A percentile compares a stretch with the other conserved stretches of the same genome.
Evolutionary conservation across 2,329 filamentous ascomycete species (phyloP).

Genomic region (Fusarium goolgardi): DNA sequence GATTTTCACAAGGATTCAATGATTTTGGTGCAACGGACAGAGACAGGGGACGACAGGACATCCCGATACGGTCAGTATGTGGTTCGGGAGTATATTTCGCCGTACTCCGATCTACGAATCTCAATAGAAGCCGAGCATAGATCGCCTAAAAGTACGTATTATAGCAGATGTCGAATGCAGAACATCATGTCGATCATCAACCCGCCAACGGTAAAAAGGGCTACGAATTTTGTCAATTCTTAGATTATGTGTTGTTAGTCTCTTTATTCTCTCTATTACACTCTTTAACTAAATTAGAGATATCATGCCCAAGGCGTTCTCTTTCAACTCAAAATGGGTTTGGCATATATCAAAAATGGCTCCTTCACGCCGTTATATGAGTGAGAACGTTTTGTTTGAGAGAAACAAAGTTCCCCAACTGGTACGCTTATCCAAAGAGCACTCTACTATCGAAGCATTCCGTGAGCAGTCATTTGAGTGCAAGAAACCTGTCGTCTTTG

Average conservation of each 20-base stretch:
- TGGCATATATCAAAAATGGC: constrained; percentile 30
- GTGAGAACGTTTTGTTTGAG: background rate
- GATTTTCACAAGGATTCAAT: constrained; percentile 29
- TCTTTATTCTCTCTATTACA: background rate
- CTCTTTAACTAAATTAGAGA: background rate
- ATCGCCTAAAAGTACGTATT: background rate
- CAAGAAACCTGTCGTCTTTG: constrained; percentile 62
- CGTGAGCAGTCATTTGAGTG: constrained; percentile 63
- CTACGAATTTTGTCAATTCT: background rate
- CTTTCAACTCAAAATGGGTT: constrained; percentile 26
- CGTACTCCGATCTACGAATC: constrained; percentile 35
- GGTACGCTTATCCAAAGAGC: background rate
- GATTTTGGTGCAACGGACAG: constrained; percentile 33
- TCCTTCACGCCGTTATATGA: constrained; percentile 8
- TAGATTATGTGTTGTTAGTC: background rate
- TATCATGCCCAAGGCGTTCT: constrained; percentile 28
- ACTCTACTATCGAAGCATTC: constrained; percentile 59
- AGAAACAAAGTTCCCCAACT: constrained; percentile 8
- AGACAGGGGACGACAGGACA: background rate
- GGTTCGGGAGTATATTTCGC: constrained; percentile 43
- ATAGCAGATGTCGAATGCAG: constrained; percentile 7
- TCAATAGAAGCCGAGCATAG: constrained; percentile 1
- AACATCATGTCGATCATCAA: constrained; percentile 25
- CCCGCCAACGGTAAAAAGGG: background rate
- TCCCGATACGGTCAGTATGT: constrained; percentile 19